Evolutionary conservation across 768 basidiomycete species (phyloP).

Genomic region (Calocera cornea): DNA sequence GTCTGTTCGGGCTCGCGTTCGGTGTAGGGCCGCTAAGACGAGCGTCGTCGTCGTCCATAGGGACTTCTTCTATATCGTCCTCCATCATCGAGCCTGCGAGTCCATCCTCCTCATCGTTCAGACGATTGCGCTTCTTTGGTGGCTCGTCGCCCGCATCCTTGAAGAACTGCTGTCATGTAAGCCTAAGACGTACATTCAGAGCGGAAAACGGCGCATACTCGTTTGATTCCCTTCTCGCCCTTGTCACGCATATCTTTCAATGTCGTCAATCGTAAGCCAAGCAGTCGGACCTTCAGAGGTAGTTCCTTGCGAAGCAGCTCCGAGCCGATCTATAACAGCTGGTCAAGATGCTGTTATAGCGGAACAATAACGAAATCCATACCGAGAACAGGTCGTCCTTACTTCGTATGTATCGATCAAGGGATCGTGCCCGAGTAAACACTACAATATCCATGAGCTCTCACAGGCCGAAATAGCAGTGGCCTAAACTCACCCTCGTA

Average conservation of each 20-base stretch:
- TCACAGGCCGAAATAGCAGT: neutral
- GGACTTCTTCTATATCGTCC: slow-evolving; percentile 32
- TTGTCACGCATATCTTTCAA: slow-evolving; percentile 62
- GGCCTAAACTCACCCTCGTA: slow-evolving; percentile 49
- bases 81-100: slow-evolving; percentile 33
- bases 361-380: slow-evolving; percentile 18
- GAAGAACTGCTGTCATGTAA: slow-evolving; percentile 40
- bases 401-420: slow-evolving; percentile 59
- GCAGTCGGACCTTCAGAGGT: slow-evolving; percentile 65
- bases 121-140: slow-evolving; percentile 31
- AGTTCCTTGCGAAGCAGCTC: slow-evolving; percentile 69
- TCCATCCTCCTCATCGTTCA: slow-evolving; percentile 14
- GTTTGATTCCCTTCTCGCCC: slow-evolving; percentile 49
- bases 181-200: neutral
- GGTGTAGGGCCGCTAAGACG: neutral
- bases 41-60: neutral
- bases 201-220: slow-evolving; percentile 30
- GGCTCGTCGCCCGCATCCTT: slow-evolving; percentile 25
- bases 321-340: slow-evolving; percentile 47
- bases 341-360: neutral
- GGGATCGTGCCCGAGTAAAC: slow-evolving; percentile 72
- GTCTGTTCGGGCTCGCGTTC: neutral
- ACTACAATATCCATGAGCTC: slow-evolving; percentile 28
- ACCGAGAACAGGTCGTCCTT: slow-evolving; percentile 69
- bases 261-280: slow-evolving; percentile 80